Evolutionary conservation across 257 asterid species (phyloP).

Genomic region (Capsicum rhomboideum): DNA sequence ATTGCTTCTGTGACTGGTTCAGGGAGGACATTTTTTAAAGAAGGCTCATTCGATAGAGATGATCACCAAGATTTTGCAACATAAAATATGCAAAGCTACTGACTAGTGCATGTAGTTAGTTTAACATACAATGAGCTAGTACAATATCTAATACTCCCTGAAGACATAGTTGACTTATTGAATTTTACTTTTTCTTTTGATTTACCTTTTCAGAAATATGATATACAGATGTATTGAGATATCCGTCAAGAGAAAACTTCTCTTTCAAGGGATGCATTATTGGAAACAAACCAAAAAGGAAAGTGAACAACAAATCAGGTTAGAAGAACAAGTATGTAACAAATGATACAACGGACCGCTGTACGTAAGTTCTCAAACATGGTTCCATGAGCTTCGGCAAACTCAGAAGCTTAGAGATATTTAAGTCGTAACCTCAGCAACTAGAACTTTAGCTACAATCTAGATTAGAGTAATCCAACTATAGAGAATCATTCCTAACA

Average conservation of each 20-base stretch:
- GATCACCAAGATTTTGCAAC: not conserved
- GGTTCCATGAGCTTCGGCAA: not conserved
- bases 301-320: not conserved
- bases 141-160: not conserved
- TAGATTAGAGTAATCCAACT: not conserved
- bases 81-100: not conserved
- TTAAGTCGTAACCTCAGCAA: not conserved
- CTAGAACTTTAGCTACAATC: not conserved
- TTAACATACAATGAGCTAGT: not conserved
- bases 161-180: not conserved
- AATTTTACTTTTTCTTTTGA: not conserved
- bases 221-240: not conserved
- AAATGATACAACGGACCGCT: not conserved
- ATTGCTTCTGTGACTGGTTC: not conserved
- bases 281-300: not conserved
- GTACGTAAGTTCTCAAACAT: not conserved
- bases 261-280: not conserved
- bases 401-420: not conserved
- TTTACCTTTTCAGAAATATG: not conserved
- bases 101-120: not conserved
- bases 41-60: not conserved
- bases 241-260: not conserved
- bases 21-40: not conserved
- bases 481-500: not conserved
- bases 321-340: not conserved